A percentile compares a stretch with the other conserved stretches of the same genome.
phyloP scores from a whole-genome alignment of 176 grass and related monocot genomes.

The Cocos nucifera region DNA sequence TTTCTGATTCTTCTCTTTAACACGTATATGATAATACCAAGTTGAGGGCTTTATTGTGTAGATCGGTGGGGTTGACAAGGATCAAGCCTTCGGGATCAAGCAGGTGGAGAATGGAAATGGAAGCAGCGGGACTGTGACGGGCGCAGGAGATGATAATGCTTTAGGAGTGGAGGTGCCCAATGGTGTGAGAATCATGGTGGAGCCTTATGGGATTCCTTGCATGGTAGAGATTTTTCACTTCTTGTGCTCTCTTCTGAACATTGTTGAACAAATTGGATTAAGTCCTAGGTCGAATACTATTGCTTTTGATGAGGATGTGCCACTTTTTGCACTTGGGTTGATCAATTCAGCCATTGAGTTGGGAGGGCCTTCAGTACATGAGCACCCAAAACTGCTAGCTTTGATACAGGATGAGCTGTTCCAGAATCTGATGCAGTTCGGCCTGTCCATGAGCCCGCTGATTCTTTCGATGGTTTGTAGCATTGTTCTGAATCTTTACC shows the following conservation, averaged over 20 bases:
- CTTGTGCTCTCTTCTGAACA: constrained; percentile 89
- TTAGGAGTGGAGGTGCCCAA: constrained; percentile 4
- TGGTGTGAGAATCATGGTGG: constrained; percentile 36
- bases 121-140: constrained; percentile 38
- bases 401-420: constrained; percentile 93
- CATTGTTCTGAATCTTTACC: constrained; percentile 88
- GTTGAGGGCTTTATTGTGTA: constrained; percentile 28
- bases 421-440: constrained; percentile 88
- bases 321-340: constrained; percentile 83
- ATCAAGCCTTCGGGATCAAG: constrained; percentile 35
- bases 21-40: constrained; percentile 11
- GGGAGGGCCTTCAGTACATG: constrained; percentile 47
- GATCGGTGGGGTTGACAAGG: constrained; percentile 32
- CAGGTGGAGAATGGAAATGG: constrained; percentile 46
- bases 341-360: constrained; percentile 76
- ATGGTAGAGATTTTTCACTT: constrained; percentile 97
- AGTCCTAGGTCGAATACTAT: constrained; percentile 65
- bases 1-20: constrained; percentile 13
- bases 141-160: constrained; percentile 25
- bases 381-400: constrained; percentile 52
- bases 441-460: constrained; percentile 87
- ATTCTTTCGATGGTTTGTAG: constrained; percentile 86
- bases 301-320: constrained; percentile 94
- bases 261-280: constrained; percentile 71
- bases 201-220: constrained; percentile 69